These are phyloP conservation scores for Aspergillus ustus DNA, from an alignment of 2,329 filamentous ascomycete species.

Conservation along the genomic window DNA sequence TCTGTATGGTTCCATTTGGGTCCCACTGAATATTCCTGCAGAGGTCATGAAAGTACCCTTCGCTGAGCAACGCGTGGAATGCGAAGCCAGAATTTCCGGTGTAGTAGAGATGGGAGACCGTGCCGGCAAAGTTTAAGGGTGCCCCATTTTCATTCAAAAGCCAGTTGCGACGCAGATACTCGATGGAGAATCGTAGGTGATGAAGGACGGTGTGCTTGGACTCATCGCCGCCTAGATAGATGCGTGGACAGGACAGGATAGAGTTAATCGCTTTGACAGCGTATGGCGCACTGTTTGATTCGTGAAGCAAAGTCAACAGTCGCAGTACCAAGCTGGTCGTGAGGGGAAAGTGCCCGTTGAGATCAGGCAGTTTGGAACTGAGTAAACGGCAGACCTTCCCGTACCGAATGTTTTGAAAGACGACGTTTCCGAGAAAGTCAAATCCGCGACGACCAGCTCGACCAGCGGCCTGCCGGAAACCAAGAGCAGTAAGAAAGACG, in stretches of 20 bases:
- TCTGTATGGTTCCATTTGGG: constrained; percentile 56
- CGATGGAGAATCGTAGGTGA: constrained; percentile 79
- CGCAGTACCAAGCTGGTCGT: constrained; percentile 74
- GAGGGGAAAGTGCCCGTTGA: constrained; percentile 78
- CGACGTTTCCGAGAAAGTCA: constrained; percentile 78
- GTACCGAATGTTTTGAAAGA: constrained; percentile 70
- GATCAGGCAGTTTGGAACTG: constrained; percentile 72
- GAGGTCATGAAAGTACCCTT: constrained; percentile 70
- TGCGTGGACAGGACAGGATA: constrained; percentile 69
- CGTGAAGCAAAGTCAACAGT: constrained; percentile 68
- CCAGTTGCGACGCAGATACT: constrained; percentile 72
- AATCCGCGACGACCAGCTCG: constrained; percentile 81
- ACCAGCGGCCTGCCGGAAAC: constrained; percentile 76
- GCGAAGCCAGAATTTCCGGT: constrained; percentile 77
- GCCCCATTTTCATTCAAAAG: constrained; percentile 65
- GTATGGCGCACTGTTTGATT: constrained; percentile 66
- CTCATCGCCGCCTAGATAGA: constrained; percentile 72
- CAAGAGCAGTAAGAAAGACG: constrained; percentile 72
- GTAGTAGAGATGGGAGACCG: constrained; percentile 75
- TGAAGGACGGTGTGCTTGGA: constrained; percentile 73
- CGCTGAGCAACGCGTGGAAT: constrained; percentile 74
- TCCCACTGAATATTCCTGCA: constrained; percentile 62
- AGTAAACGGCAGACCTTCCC: constrained; percentile 70
- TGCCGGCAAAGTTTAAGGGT: constrained; percentile 73
- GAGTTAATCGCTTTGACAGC: constrained; percentile 67